Conservation (phyloP, 2,329 filamentous ascomycete species). For the Pleoardoris graminearum region DNA sequence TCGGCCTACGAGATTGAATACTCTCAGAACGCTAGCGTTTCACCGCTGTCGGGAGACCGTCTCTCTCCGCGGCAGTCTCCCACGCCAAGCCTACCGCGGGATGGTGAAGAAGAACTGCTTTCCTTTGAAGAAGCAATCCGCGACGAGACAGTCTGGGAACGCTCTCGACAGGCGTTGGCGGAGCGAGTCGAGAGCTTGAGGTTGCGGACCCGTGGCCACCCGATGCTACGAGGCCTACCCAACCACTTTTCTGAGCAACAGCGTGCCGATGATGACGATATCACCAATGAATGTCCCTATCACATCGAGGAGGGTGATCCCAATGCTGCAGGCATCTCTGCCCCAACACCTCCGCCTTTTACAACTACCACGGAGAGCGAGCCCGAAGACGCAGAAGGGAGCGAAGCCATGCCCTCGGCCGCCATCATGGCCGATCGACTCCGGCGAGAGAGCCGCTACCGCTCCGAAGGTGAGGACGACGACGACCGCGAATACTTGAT, state of each 20-base stretch:
- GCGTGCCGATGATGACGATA: constrained; percentile 24
- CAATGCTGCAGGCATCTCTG: constrained; percentile 33
- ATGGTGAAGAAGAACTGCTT: constrained; percentile 31
- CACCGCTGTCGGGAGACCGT: constrained; percentile 22
- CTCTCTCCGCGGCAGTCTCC: constrained; percentile 25
- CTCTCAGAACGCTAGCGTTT: constrained; percentile 19
- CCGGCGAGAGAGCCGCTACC: constrained; percentile 44
- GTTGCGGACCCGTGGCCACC: constrained; percentile 18
- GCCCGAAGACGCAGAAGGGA: constrained; percentile 38
- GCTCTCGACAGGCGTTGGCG: constrained; percentile 32
- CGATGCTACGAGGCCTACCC: constrained; percentile 7
- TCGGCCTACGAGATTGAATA: constrained; percentile 75
- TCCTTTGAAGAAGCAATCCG: constrained; percentile 42
- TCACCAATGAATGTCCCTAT: constrained; percentile 37
- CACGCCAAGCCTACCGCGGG: constrained; percentile 25
- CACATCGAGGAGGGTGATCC: constrained; percentile 26
- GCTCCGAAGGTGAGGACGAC: constrained; percentile 43
- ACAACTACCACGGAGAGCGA: constrained; percentile 46
- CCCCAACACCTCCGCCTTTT: constrained; percentile 46
- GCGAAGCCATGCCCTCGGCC: constrained; percentile 44
- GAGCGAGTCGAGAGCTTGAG: constrained; percentile 33
- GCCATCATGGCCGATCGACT: constrained; percentile 47
- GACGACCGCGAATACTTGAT: constrained; percentile 40
- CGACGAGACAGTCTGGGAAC: constrained; percentile 39
- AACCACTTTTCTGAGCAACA: constrained; percentile 10